These are phyloP conservation scores for Venturia carpophila DNA, from an alignment of 2,329 filamentous ascomycete genomes.

Conservation along the genomic window DNA sequence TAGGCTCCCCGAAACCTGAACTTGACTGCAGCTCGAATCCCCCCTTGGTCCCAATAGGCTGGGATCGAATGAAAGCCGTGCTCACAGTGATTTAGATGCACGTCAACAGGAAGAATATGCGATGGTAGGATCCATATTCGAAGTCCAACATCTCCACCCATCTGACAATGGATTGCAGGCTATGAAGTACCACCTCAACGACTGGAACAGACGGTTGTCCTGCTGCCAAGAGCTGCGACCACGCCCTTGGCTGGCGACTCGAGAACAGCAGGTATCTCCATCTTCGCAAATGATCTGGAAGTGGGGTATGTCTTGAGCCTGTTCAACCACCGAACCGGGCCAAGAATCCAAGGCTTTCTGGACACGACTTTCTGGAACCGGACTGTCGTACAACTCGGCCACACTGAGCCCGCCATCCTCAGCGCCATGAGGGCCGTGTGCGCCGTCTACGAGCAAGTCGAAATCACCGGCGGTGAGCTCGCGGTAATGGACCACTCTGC, in stretches of 20 bases:
- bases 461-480: background rate
- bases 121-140: conserved; percentile 4
- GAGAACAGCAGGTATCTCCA: background rate
- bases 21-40: conserved; percentile 5
- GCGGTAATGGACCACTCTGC: background rate
- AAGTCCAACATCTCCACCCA: background rate
- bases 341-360: conserved; percentile 12
- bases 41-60: background rate
- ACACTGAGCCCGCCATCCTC: conserved; percentile 15
- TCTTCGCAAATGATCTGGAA: background rate
- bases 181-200: background rate
- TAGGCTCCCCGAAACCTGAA: background rate
- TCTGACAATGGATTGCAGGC: background rate
- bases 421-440: conserved; percentile 12
- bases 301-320: conserved; percentile 6
- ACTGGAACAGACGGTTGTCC: background rate
- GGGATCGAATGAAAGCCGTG: background rate
- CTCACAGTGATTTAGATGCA: conserved; percentile 15
- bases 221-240: background rate
- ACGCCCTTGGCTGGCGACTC: background rate
- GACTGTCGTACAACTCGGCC: conserved; percentile 13
- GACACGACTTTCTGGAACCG: conserved; percentile 14
- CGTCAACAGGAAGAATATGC: conserved; percentile 16
- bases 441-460: conserved; percentile 13
- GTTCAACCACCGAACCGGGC: conserved; percentile 9